Percentiles rank a stretch among this genome's conserved stretches.
Evolutionary conservation across 2,329 filamentous ascomycete species (phyloP).

Genomic region (Epichloe scottii): DNA sequence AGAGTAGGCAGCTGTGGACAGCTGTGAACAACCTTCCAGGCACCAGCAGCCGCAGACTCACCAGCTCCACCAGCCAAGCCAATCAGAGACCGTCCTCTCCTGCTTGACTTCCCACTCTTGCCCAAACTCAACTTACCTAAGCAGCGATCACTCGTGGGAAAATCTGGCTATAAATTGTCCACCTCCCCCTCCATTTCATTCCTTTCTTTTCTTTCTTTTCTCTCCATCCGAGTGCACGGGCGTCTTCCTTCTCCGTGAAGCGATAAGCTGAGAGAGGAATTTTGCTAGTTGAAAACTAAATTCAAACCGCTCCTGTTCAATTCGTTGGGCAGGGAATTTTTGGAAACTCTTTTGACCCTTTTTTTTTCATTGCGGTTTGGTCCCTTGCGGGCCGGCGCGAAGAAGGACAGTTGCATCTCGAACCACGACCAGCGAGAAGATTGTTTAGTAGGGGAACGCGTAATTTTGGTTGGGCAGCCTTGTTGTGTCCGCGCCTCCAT

Average conservation of each 20-base stretch:
- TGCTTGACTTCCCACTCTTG: neutral
- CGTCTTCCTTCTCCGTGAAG: slow-evolving; percentile 49
- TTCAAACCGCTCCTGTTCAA: slow-evolving; percentile 56
- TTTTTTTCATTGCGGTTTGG: slow-evolving; percentile 29
- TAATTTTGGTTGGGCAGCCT: neutral
- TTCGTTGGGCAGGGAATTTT: slow-evolving; percentile 60
- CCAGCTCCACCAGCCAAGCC: neutral
- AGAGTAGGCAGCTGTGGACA: neutral
- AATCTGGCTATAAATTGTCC: slow-evolving; percentile 21
- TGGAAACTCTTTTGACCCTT: slow-evolving; percentile 36
- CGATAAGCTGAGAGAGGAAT: slow-evolving; percentile 65
- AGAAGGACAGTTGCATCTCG: slow-evolving; percentile 20
- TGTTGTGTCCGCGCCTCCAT: neutral
- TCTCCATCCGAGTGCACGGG: slow-evolving; percentile 53
- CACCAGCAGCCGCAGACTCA: neutral
- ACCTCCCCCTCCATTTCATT: slow-evolving; percentile 14
- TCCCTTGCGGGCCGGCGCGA: slow-evolving; percentile 23
- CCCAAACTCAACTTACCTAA: slow-evolving; percentile 6
- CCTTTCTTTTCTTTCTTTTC: slow-evolving; percentile 29
- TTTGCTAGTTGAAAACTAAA: slow-evolving; percentile 85
- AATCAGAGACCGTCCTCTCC: neutral
- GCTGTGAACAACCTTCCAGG: neutral
- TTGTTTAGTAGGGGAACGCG: neutral
- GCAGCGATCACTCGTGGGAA: neutral
- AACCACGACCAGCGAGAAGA: neutral